Conservation (phyloP, 768 basidiomycete species). For the Cyclocybe aegerita region DNA sequence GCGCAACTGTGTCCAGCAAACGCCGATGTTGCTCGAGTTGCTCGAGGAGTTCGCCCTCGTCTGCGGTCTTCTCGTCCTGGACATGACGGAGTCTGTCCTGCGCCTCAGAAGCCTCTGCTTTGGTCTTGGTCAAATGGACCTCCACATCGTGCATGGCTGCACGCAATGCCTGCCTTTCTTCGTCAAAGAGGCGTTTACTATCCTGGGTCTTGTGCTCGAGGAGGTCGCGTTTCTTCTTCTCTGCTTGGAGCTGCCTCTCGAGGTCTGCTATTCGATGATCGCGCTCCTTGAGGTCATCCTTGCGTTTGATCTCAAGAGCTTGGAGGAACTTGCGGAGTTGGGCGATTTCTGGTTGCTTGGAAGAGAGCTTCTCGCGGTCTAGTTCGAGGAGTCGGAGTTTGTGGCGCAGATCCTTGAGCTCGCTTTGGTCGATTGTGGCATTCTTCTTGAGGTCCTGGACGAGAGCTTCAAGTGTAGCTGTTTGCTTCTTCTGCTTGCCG, state of each 20-base stretch:
- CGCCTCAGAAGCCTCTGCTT: constrained; percentile 34
- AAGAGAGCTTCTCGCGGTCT: constrained; percentile 48
- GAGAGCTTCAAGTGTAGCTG: constrained; percentile 53
- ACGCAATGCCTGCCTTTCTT: constrained; percentile 35
- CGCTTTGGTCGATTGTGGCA: constrained; percentile 48
- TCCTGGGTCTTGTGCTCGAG: constrained; percentile 46
- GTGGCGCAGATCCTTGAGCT: constrained; percentile 60
- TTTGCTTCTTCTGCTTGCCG: constrained; percentile 67
- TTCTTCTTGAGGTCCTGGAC: constrained; percentile 61
- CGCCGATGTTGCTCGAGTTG: constrained; percentile 52
- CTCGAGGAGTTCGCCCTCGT: constrained; percentile 44
- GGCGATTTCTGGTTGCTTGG: constrained; percentile 50
- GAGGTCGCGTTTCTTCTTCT: constrained; percentile 50
- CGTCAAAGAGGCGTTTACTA: constrained; percentile 38
- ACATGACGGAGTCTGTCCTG: constrained; percentile 28
- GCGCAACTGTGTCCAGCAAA: constrained; percentile 46
- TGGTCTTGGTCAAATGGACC: constrained; percentile 33
- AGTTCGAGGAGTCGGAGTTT: constrained; percentile 61
- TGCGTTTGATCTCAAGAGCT: constrained; percentile 46
- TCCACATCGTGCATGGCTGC: constrained; percentile 32
- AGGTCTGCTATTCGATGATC: constrained; percentile 57
- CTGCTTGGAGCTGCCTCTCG: constrained; percentile 47
- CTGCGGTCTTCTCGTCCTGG: constrained; percentile 29
- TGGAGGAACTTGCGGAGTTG: constrained; percentile 54
- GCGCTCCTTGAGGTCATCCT: constrained; percentile 53